These are phyloP conservation scores for Vitis rotundifolia DNA, from an alignment of 164 flowering plant genomes.

Conservation along the genomic window DNA sequence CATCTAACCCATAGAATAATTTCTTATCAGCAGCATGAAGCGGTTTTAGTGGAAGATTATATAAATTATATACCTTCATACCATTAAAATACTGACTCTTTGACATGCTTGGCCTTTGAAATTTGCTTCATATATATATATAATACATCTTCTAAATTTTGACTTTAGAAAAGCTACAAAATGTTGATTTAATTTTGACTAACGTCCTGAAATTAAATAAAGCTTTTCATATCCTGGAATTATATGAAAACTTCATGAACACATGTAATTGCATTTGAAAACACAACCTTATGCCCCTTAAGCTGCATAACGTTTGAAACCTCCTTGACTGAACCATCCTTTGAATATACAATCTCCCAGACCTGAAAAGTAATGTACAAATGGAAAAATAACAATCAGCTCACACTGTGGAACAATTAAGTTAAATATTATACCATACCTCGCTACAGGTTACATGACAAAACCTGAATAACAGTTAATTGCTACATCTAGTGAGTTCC, in stretches of 20 bases:
- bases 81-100: neutral
- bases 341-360: conserved; percentile 94
- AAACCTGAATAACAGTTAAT: neutral
- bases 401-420: neutral
- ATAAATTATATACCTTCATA: too few species aligned
- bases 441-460: neutral
- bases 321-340: conserved; percentile 96
- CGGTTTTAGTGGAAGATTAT: too few species aligned
- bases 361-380: conserved; percentile 43
- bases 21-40: too few species aligned
- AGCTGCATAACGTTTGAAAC: conserved; percentile 88
- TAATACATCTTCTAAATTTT: neutral
- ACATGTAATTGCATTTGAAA: too few species aligned
- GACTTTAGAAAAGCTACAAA: neutral
- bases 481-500: neutral
- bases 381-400: neutral
- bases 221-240: too few species aligned
- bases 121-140: neutral
- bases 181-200: neutral
- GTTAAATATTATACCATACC: neutral
- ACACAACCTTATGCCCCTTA: conserved; percentile 87
- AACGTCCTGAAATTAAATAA: too few species aligned
- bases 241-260: too few species aligned
- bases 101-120: neutral
- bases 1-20: neutral